Evolutionary conservation across 2,329 filamentous ascomycete genomes (phyloP).

Genomic region (Pezicula carpinea): DNA sequence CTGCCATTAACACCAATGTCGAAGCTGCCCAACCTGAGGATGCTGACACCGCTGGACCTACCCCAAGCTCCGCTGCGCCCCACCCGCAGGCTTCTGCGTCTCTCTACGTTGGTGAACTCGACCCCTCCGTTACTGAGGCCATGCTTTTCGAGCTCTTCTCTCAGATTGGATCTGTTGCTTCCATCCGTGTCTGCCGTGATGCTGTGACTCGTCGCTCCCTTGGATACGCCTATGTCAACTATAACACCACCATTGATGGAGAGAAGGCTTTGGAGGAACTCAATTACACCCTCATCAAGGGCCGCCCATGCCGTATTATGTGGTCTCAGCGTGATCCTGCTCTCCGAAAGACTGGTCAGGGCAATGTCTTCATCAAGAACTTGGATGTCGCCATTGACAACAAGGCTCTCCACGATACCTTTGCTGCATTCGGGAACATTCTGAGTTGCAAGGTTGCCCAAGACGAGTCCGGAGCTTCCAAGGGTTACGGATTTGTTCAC

Average conservation of each 20-base stretch:
- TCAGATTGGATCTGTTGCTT: conserved; percentile 96
- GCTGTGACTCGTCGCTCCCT: conserved; percentile 97
- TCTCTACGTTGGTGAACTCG: conserved; percentile 97
- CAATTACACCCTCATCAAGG: conserved; percentile 99
- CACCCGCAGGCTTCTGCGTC: conserved; percentile 93
- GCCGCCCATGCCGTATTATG: conserved; percentile 99
- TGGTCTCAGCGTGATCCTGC: conserved; percentile 99
- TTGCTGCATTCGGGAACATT: conserved; percentile 98
- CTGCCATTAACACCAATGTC: conserved; percentile 73
- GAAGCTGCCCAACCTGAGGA: conserved; percentile 48
- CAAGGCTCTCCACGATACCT: conserved; percentile 99
- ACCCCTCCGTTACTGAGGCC: conserved; percentile 95
- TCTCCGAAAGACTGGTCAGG: conserved; percentile 97
- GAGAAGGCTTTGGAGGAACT: conserved; percentile 98
- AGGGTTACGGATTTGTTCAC: conserved; percentile 98
- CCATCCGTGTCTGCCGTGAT: conserved; percentile 99
- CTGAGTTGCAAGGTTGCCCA: conserved; percentile 99
- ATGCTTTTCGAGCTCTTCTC: conserved; percentile 99
- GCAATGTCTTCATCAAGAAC: conserved; percentile 99
- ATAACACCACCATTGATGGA: conserved; percentile 94
- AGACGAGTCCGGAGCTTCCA: conserved; percentile 94
- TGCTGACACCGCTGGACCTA: conserved; percentile 60
- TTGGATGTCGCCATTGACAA: conserved; percentile 98
- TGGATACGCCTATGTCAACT: conserved; percentile 99
- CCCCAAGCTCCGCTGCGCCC: conserved; percentile 65